Evolutionary conservation across 2,329 filamentous ascomycete genomes (phyloP), one percentile per base, ranked within the genome.

Genomic region (Cladosporium sp.): DNA sequence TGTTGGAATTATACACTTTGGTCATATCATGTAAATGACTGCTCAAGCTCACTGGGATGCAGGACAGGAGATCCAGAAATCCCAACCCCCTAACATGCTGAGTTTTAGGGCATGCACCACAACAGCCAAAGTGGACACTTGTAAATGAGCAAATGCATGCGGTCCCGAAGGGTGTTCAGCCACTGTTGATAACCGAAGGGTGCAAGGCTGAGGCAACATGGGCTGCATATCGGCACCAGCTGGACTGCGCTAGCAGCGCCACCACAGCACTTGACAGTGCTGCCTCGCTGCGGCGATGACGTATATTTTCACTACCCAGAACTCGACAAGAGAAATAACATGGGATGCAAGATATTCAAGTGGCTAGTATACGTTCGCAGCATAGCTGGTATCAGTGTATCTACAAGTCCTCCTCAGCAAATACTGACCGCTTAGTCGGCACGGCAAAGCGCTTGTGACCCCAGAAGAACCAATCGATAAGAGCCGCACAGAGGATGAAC

Each of bases 401-500:
- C 26, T 53, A 28, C 48, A 26, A 26, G 23, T 39, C 32, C n/a
- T 58, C 54, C 23, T 58, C 54, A 26, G 32, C 54, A n/a, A 58
- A 58, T 1, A 58, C 54, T 11, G 54, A 36, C 32, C 30, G 32
- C 36, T 60, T 60, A 30, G 36, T 53, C 25, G 59, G 59, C 21
- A 54, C 59, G n/a, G 34, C 30, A 48, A 62, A 62, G 16, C 48
- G 48, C 48, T 62, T 63, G 23, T 63, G 59, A 26, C 59, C 59
- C 48, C 59, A 53, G 30, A 63, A 26, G 23, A 67, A 57, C 67
- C 65, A 70, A 56, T 70, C 67, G 11, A 68, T 18, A 21, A 69
- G 46, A 6, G 65, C 68, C 4, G 68, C n/a, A 13, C 49, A 25
- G 25, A 68, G 13, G 18, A 69, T 39, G 21, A 58, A 39, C 16